Conservation (phyloP, 345 rosid species). For the Gossypium thurberi region DNA sequence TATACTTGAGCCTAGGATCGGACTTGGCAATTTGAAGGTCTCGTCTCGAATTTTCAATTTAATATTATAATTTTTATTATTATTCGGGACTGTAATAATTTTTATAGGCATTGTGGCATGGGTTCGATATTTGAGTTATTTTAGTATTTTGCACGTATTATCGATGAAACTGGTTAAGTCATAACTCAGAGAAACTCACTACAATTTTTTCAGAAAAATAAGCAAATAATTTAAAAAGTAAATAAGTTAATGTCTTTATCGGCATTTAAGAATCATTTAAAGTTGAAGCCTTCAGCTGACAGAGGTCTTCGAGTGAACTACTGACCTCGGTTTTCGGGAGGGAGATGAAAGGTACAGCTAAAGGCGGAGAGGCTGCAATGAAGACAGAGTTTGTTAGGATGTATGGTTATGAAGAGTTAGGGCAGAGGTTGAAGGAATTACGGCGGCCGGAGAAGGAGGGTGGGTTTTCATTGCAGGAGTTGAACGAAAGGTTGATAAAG, state of each 20-base stretch:
- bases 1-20: too few species aligned
- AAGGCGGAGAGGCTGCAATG: slow-evolving; percentile 16
- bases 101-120: too few species aligned
- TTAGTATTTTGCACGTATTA: too few species aligned
- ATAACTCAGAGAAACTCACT: too few species aligned
- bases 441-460: slow-evolving; percentile 39
- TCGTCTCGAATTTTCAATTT: too few species aligned
- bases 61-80: too few species aligned
- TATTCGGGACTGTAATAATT: too few species aligned
- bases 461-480: slow-evolving; percentile 62
- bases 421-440: slow-evolving; percentile 38
- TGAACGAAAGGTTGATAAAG: slow-evolving; percentile 62
- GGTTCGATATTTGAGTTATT: too few species aligned
- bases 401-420: slow-evolving; percentile 35
- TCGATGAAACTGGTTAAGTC: too few species aligned
- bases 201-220: too few species aligned
- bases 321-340: slow-evolving; percentile 35
- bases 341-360: slow-evolving; percentile 27
- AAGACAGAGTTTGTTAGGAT: slow-evolving; percentile 30
- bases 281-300: slow-evolving; percentile 13
- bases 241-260: slow-evolving; percentile 9
- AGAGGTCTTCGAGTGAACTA: slow-evolving; percentile 19
- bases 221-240: too few species aligned
- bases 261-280: slow-evolving; percentile 22
- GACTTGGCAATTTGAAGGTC: too few species aligned